A percentile compares a stretch with the other conserved stretches of the same genome.
Evolutionary conservation across 129 eudicot genomes (phyloP).

Genomic region (Tagetes patula): DNA sequence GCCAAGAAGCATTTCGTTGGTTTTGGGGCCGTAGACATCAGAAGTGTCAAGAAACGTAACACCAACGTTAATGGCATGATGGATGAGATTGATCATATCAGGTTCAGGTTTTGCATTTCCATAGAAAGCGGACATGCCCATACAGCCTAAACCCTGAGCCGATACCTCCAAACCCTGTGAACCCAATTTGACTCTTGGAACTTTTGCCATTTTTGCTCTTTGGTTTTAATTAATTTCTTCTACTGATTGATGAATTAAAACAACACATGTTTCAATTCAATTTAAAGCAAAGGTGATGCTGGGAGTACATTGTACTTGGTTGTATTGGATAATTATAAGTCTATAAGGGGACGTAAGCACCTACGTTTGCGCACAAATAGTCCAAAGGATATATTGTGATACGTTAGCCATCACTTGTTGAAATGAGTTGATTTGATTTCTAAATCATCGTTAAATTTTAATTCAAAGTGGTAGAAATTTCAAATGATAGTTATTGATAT

Average conservation of each 20-base stretch:
- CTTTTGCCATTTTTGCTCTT: not conserved
- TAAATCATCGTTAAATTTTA: too few species aligned
- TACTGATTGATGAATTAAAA: not conserved
- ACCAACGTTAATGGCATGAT: conserved; percentile 49
- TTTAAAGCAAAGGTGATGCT: not conserved
- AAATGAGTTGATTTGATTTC: too few species aligned
- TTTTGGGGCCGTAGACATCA: conserved; percentile 50
- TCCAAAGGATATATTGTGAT: too few species aligned
- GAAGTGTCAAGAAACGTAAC: conserved; percentile 55
- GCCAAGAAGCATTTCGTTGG: conserved; percentile 51
- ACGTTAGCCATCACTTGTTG: not conserved
- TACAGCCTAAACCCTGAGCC: conserved; percentile 45
- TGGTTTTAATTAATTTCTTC: not conserved
- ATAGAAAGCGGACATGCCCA: conserved; percentile 43
- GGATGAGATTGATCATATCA: conserved; percentile 49
- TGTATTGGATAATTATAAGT: too few species aligned
- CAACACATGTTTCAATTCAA: not conserved
- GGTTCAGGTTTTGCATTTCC: conserved; percentile 44
- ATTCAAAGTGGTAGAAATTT: too few species aligned
- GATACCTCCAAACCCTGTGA: conserved; percentile 51
- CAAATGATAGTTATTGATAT: too few species aligned
- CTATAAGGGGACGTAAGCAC: not conserved
- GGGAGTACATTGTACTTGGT: not conserved
- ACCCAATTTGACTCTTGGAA: conserved; percentile 43
- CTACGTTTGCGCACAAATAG: not conserved